Conservation (phyloP, 148 eudicot genomes). For the Agrostemma githago region DNA sequence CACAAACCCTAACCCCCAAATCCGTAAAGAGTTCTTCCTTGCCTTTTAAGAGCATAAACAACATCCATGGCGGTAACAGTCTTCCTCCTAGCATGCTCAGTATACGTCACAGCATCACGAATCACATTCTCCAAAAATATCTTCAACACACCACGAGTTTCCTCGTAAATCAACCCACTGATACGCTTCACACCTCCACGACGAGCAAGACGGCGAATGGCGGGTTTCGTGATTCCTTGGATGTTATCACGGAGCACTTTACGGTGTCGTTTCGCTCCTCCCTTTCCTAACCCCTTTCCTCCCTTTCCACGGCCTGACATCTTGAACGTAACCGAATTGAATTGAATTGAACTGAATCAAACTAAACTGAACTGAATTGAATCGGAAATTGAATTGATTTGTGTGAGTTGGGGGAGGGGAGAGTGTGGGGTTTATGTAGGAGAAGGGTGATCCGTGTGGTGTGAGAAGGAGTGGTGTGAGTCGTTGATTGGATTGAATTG, state of each 20-base stretch:
- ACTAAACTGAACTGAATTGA: not conserved
- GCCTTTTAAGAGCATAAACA: conserved; percentile 43
- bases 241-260: conserved; percentile 47
- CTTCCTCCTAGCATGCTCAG: conserved; percentile 46
- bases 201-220: conserved; percentile 43
- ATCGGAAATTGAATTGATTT: not conserved
- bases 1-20: conserved; percentile 40
- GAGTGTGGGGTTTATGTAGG: not conserved
- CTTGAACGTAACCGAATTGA: not conserved
- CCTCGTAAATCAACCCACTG: conserved; percentile 45
- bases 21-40: conserved; percentile 41
- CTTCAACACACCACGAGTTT: conserved; percentile 47
- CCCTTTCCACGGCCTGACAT: conserved; percentile 59
- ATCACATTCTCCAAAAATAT: conserved; percentile 47
- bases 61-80: conserved; percentile 48
- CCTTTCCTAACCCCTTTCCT: conserved; percentile 54
- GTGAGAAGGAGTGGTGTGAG: not conserved
- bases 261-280: conserved; percentile 46
- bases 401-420: not conserved
- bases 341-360: not conserved
- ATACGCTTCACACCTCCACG: conserved; percentile 53
- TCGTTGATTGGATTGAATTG: conserved; percentile 19
- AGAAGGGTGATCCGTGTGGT: conserved; percentile 16
- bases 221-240: conserved; percentile 49
- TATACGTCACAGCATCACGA: conserved; percentile 49